Evolutionary conservation across 2,329 filamentous ascomycete species (phyloP), one percentile per base, ranked within the genome.

Genomic region (Xylaria sp.): DNA sequence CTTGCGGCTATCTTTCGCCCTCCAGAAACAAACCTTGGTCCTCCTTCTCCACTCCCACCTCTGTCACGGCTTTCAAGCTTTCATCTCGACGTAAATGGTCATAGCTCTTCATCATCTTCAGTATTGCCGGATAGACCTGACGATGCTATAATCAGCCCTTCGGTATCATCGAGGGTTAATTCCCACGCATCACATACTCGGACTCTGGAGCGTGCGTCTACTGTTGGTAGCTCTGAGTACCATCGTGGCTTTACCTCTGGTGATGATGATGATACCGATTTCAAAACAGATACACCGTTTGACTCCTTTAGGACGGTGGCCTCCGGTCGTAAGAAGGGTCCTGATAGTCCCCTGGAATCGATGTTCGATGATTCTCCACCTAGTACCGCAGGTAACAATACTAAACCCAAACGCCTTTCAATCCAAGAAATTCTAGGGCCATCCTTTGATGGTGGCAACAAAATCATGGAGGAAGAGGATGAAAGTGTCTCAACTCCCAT

Each of bases 321-420:
- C 44, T 93, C 91, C 10, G 85, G 86, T 68, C 90, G 89, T 68
- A 84, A 86, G 61, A 87, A 89, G 66, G 87, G 88, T 38, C 85
- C 89, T 53, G 89, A 92, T 75, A 91, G 90, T 31, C 90, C 91
- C 17, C 81, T 94, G 56, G 91, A 94, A 74, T 92, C 89, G 27
- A 92, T 94, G 83, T 94, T 94, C 77, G 91, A 94, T 78, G 92
- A 94, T 73, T 92, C 91, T 15, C 90, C 90, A 39, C 86, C 88
- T 7, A 86, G 85, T 74, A 85, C 86, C 0, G 83, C 84, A 20
- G 81, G 83, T 61, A 85, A 85, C 70, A 75, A 72, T 56, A 79
- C 71, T 71, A 87, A 83, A 74, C 80, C 83, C 2, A 88, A 87
- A 72, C 81, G 86, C 29, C 75, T 87, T 11, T 88, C 86, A 0